Evolutionary conservation across 2,329 filamentous ascomycete genomes (phyloP).

Genomic region (Epicoccum sorghinum): DNA sequence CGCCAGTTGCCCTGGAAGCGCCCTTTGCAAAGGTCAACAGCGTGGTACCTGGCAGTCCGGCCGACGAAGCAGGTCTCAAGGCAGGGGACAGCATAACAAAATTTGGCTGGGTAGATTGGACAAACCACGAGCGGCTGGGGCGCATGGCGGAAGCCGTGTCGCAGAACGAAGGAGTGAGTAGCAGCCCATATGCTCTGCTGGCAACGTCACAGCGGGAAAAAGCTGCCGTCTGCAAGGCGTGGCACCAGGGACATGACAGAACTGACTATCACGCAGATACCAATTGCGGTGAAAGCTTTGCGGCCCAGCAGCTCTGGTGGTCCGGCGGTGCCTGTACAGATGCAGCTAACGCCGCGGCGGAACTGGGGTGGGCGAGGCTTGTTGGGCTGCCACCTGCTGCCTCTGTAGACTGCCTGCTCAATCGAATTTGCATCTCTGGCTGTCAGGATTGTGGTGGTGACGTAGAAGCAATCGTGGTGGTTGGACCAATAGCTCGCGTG

Average conservation of each 20-base stretch:
- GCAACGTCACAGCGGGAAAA: conserved; percentile 16
- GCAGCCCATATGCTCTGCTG: conserved; percentile 8
- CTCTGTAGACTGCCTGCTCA: conserved; percentile 60
- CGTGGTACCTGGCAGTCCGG: conserved; percentile 78
- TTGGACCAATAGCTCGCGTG: conserved; percentile 5
- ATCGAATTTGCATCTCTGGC: background rate
- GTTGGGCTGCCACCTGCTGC: conserved; percentile 88
- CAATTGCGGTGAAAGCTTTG: conserved; percentile 70
- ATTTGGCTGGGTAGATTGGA: conserved; percentile 83
- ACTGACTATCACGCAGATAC: conserved; percentile 59
- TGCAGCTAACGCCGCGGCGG: conserved; percentile 76
- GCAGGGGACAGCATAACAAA: conserved; percentile 79
- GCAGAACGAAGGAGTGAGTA: conserved; percentile 84
- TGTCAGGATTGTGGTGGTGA: background rate
- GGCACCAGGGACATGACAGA: background rate
- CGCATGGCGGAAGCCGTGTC: conserved; percentile 91
- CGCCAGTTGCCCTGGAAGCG: conserved; percentile 54
- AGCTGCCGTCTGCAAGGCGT: background rate
- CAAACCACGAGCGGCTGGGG: conserved; percentile 83
- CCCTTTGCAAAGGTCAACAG: conserved; percentile 91
- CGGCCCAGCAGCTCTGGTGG: conserved; percentile 51
- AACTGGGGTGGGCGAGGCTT: conserved; percentile 91
- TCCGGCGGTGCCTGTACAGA: conserved; percentile 60
- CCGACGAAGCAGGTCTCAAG: conserved; percentile 79
- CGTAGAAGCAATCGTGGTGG: conserved; percentile 3